phyloP scores from a whole-genome alignment of 2,329 filamentous ascomycete species.

The Cordyceps fumosorosea region DNA sequence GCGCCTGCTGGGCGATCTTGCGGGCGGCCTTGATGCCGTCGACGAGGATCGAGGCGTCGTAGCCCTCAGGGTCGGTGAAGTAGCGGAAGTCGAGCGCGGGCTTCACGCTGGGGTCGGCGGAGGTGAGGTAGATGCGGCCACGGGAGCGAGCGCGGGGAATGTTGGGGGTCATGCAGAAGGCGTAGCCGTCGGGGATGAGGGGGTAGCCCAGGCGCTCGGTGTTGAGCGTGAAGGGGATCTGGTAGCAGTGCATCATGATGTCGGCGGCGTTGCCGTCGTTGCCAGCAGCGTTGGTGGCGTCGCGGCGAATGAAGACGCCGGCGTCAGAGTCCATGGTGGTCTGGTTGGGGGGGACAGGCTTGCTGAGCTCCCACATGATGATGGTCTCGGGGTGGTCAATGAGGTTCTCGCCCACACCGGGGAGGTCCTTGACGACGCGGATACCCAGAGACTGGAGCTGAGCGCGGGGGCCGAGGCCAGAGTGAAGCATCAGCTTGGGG shows the following conservation, averaged over 20 bases:
- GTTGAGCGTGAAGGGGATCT: constrained; percentile 87
- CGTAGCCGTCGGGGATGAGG: constrained; percentile 59
- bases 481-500: constrained; percentile 57
- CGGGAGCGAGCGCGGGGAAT: constrained; percentile 76
- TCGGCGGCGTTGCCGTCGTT: constrained; percentile 73
- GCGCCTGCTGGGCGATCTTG: constrained; percentile 64
- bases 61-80: constrained; percentile 80
- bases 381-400: constrained; percentile 55
- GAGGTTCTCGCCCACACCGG: constrained; percentile 55
- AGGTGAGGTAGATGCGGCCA: constrained; percentile 71
- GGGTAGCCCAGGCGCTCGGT: constrained; percentile 71
- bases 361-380: constrained; percentile 71
- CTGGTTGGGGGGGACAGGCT: constrained; percentile 66
- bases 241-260: constrained; percentile 96
- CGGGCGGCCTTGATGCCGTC: constrained; percentile 72
- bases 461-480: constrained; percentile 48
- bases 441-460: constrained; percentile 50
- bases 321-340: constrained; percentile 90
- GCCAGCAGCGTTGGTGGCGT: constrained; percentile 58
- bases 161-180: constrained; percentile 91
- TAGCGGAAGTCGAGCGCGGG: constrained; percentile 83
- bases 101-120: constrained; percentile 67
- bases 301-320: constrained; percentile 78
- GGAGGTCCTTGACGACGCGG: constrained; percentile 48
- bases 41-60: constrained; percentile 76